These are phyloP conservation scores for Dactylellina parvicollis DNA, from an alignment of 2,329 filamentous ascomycete genomes.

Conservation along the genomic window DNA sequence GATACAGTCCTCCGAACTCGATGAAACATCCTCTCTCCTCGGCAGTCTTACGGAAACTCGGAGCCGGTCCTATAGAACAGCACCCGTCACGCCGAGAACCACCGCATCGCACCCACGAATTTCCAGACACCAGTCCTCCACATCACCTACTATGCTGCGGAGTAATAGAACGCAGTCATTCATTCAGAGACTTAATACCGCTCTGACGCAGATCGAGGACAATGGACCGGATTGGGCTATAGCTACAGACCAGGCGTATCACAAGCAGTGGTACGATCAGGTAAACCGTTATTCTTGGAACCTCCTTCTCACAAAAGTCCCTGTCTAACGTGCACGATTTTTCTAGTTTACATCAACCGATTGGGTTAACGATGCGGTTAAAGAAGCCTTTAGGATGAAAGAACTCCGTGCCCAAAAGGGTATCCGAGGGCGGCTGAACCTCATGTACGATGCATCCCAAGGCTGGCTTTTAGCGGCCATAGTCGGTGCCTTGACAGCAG, in stretches of 20 bases:
- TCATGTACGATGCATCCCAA: slow-evolving; percentile 85
- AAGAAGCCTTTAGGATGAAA: slow-evolving; percentile 89
- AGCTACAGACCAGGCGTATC: slow-evolving; percentile 78
- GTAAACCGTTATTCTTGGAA: slow-evolving; percentile 28
- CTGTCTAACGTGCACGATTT: slow-evolving; percentile 15
- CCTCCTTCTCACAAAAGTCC: not conserved
- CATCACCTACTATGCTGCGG: slow-evolving; percentile 59
- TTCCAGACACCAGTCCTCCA: slow-evolving; percentile 59
- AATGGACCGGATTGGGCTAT: slow-evolving; percentile 62
- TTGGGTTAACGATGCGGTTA: slow-evolving; percentile 97
- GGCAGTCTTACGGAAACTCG: slow-evolving; percentile 58
- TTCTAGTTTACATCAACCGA: slow-evolving; percentile 63
- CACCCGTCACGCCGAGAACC: slow-evolving; percentile 62
- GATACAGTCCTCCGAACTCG: slow-evolving; percentile 58
- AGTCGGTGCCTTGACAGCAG: slow-evolving; percentile 84
- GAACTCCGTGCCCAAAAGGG: slow-evolving; percentile 82
- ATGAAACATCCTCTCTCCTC: slow-evolving; percentile 66
- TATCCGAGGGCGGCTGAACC: slow-evolving; percentile 78
- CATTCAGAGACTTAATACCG: slow-evolving; percentile 70
- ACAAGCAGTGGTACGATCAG: slow-evolving; percentile 85
- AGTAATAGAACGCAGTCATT: slow-evolving; percentile 66
- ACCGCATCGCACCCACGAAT: slow-evolving; percentile 58
- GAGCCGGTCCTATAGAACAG: slow-evolving; percentile 62
- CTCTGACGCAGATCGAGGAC: slow-evolving; percentile 68
- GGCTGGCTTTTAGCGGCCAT: slow-evolving; percentile 94